Conservation (phyloP, 2,329 filamentous ascomycete species). For the Bisporella sp. region DNA sequence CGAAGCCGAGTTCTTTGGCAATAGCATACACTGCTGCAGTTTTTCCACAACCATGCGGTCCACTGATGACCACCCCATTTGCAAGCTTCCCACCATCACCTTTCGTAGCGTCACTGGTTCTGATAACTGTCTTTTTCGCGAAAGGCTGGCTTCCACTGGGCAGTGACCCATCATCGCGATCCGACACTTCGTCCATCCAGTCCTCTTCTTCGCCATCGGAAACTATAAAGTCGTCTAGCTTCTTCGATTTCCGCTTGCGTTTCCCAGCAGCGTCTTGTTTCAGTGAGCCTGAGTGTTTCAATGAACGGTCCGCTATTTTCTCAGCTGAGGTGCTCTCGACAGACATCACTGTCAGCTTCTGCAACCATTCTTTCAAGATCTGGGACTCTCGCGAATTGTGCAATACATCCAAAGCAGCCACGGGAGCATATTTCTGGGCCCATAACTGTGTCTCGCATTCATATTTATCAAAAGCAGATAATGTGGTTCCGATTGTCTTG, state of each 20-base stretch:
- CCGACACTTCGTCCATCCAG: slow-evolving; percentile 62
- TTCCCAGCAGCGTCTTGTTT: slow-evolving; percentile 41
- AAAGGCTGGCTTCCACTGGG: slow-evolving; percentile 31
- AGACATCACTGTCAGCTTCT: slow-evolving; percentile 65
- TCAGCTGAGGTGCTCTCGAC: slow-evolving; percentile 54
- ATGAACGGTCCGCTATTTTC: slow-evolving; percentile 16
- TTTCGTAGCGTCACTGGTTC: slow-evolving; percentile 33
- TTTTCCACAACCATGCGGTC: slow-evolving; percentile 86
- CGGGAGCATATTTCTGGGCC: slow-evolving; percentile 80
- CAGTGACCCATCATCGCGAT: slow-evolving; percentile 42
- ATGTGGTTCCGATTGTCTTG: slow-evolving; percentile 46
- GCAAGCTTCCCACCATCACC: slow-evolving; percentile 42
- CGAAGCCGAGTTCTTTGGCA: slow-evolving; percentile 85
- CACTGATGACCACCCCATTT: slow-evolving; percentile 83
- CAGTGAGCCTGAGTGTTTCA: slow-evolving; percentile 12
- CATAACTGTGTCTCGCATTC: slow-evolving; percentile 68
- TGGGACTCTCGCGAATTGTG: slow-evolving; percentile 64
- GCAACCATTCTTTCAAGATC: slow-evolving; percentile 75
- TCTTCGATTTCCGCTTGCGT: slow-evolving; percentile 58
- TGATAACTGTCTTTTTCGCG: slow-evolving; percentile 47
- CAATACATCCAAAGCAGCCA: slow-evolving; percentile 61
- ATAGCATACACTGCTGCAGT: slow-evolving; percentile 88
- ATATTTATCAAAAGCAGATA: slow-evolving; percentile 76
- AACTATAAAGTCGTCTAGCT: slow-evolving; percentile 74
- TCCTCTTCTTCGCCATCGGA: slow-evolving; percentile 69